Evolutionary conservation across 2,329 filamentous ascomycete species (phyloP), one percentile per base, ranked within the genome.

Genomic region (Phoma herbarum): DNA sequence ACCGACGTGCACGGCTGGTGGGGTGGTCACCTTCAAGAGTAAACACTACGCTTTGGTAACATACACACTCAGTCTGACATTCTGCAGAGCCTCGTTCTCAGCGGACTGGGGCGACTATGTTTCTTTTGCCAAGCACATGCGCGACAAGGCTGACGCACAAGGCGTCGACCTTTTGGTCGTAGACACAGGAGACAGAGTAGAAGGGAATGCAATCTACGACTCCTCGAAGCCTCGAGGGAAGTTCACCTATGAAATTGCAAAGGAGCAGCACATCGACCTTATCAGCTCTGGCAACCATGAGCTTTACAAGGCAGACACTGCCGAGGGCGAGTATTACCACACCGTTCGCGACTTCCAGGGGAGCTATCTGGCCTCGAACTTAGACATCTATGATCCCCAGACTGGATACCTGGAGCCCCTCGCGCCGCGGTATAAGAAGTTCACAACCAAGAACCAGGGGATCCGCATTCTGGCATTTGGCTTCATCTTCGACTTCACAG

Each of bases 71-170:
- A 14, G 42, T 42, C 59, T 66, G 48, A 69, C 63, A 9, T 41
- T 18, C 26, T 26, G 14, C 56, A 92, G 90, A 80, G 84, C 92
- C 2, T 94, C 95, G 60, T 99, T 96, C 78, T 93, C 92, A 7
- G 94, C 92, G 45, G 95, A 99, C 77, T 98, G 95, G 93, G 95
- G 95, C 58, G 95, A 99, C 79, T 99, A 98, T 78, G 85, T 98
- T 69, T 97, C 94, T 7, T 97, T 99, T 74, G 87, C 93, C 31
- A 83, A 89, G 33, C 92, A 94, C 73, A 87, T 99, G 83, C 90
- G 87, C 55, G 84, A 87, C 65, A 88, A 86, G 72, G 92, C 93
- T 54, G 91, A 97, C 71, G 85, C 87, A 1, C 84, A 89, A 52
- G 93, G 92, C 43, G 86, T 86, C 26, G 95, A 99, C 75, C 81